These are phyloP conservation scores for Chalciporus sp. DNA, from an alignment of 1,284 basidiomycete genomes.

Conservation along the genomic window DNA sequence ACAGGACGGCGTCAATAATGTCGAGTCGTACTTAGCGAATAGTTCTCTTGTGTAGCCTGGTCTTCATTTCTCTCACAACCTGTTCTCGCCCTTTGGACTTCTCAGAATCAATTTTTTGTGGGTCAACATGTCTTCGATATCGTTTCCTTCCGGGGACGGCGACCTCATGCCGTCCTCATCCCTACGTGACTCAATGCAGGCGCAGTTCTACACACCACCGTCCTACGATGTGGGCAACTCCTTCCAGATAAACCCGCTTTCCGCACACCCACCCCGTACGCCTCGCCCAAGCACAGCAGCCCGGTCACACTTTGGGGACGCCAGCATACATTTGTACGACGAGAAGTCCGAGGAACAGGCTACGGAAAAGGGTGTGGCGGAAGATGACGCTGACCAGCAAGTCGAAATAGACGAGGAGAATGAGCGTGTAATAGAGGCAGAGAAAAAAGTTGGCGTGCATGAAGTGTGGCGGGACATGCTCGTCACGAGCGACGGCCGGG, in stretches of 20 bases:
- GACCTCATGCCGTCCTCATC: slow-evolving; percentile 45
- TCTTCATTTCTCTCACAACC: background rate
- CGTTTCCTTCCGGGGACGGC: slow-evolving; percentile 43
- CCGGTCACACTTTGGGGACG: slow-evolving; percentile 24
- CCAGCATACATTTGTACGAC: slow-evolving; percentile 22
- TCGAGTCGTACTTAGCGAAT: background rate
- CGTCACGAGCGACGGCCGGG: slow-evolving; percentile 71
- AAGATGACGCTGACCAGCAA: slow-evolving; percentile 43
- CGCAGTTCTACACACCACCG: slow-evolving; percentile 40
- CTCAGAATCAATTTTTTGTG: background rate
- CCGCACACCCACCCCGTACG: slow-evolving; percentile 74
- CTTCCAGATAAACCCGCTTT: slow-evolving; percentile 80
- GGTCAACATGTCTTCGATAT: slow-evolving; percentile 51
- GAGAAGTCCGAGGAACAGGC: slow-evolving; percentile 40
- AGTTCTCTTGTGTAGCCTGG: background rate
- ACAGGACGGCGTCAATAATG: slow-evolving; percentile 8
- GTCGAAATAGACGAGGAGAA: slow-evolving; percentile 46
- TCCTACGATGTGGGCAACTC: slow-evolving; percentile 44
- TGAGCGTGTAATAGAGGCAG: slow-evolving; percentile 44
- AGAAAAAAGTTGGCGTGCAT: slow-evolving; percentile 51
- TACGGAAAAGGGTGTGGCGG: slow-evolving; percentile 35
- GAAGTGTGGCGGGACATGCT: slow-evolving; percentile 80
- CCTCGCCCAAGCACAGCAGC: slow-evolving; percentile 44
- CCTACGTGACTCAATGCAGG: slow-evolving; percentile 38
- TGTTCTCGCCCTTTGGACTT: background rate